phyloP scores from a whole-genome alignment of 129 eudicot species.

The Centaurea solstitialis region DNA sequence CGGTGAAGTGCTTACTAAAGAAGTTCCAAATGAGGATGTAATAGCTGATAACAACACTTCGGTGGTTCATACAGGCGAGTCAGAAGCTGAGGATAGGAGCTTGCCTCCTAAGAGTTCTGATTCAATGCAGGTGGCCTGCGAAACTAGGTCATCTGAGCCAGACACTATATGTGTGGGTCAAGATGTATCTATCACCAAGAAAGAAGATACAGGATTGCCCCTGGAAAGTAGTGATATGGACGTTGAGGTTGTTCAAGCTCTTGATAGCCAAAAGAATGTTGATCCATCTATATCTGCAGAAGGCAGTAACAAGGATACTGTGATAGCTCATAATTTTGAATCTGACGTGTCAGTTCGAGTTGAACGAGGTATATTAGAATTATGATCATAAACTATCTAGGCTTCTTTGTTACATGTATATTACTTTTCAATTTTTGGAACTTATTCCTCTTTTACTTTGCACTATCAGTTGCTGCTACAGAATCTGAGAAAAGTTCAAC shows the following conservation, averaged over 20 bases:
- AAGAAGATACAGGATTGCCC: conserved; percentile 20
- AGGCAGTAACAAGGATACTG: conserved; percentile 24
- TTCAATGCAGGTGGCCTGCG: conserved; percentile 8
- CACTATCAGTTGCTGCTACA: conserved; percentile 25
- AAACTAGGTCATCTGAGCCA: conserved; percentile 13
- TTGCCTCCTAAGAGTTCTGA: conserved; percentile 1
- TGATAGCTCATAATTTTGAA: conserved; percentile 29
- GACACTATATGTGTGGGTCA: conserved; percentile 14
- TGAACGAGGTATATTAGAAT: conserved; percentile 37
- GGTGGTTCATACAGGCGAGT: not conserved
- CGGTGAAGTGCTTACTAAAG: conserved; percentile 14
- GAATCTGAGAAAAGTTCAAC: conserved; percentile 27
- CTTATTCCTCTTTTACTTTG: conserved; percentile 19
- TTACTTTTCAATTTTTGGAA: not conserved
- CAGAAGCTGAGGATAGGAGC: conserved; percentile 15
- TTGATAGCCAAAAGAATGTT: conserved; percentile 22
- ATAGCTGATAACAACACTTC: conserved; percentile 11
- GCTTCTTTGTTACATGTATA: conserved; percentile 4
- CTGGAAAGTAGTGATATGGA: conserved; percentile 32
- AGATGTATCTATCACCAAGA: conserved; percentile 33
- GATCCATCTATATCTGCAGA: conserved; percentile 27
- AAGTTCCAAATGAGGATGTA: not conserved
- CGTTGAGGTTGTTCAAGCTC: conserved; percentile 24
- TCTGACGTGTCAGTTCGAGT: conserved; percentile 13
- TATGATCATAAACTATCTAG: conserved; percentile 8